Conservation (phyloP, 2,329 filamentous ascomycete genomes). For the Penicillium griseofulvum region DNA sequence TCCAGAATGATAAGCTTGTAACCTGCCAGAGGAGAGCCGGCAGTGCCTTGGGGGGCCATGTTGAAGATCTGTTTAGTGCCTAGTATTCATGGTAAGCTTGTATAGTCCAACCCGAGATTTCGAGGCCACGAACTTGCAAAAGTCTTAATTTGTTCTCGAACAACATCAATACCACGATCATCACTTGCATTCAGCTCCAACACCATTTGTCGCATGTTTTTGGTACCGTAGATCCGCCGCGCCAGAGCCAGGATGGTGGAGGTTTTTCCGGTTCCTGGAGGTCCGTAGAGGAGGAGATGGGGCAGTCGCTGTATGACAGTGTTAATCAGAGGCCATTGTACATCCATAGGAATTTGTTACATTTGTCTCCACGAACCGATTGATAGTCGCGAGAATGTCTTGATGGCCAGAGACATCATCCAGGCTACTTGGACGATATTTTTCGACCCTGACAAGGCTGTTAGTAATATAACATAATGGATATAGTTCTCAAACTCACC, state of each 20-base stretch:
- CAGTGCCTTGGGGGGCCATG: conserved; percentile 50
- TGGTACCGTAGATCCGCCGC: conserved; percentile 82
- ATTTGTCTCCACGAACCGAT: conserved; percentile 94
- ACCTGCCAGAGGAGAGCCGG: conserved; percentile 57
- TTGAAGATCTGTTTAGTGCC: conserved; percentile 93
- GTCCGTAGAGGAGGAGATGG: conserved; percentile 93
- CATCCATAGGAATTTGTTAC: conserved; percentile 37
- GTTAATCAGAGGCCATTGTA: conserved; percentile 1
- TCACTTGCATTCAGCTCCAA: conserved; percentile 96
- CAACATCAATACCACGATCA: conserved; percentile 95
- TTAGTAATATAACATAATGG: conserved; percentile 9
- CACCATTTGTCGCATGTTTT: conserved; percentile 97
- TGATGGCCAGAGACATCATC: conserved; percentile 94
- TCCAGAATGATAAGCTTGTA: conserved; percentile 98
- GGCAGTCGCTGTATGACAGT: conserved; percentile 63
- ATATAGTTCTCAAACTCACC: conserved; percentile 52
- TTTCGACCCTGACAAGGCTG: conserved; percentile 71
- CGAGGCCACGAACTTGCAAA: conserved; percentile 66
- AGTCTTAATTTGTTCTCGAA: conserved; percentile 98
- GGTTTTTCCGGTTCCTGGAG: conserved; percentile 95
- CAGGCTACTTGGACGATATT: conserved; percentile 86
- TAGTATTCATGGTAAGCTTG: conserved; percentile 15
- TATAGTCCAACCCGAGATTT: background rate
- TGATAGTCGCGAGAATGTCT: conserved; percentile 95
- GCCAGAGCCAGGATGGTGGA: conserved; percentile 93